Base-by-base conservation (phyloP, 1,284 basidiomycete genomes). In the Ganoderma multipileum region DNA sequence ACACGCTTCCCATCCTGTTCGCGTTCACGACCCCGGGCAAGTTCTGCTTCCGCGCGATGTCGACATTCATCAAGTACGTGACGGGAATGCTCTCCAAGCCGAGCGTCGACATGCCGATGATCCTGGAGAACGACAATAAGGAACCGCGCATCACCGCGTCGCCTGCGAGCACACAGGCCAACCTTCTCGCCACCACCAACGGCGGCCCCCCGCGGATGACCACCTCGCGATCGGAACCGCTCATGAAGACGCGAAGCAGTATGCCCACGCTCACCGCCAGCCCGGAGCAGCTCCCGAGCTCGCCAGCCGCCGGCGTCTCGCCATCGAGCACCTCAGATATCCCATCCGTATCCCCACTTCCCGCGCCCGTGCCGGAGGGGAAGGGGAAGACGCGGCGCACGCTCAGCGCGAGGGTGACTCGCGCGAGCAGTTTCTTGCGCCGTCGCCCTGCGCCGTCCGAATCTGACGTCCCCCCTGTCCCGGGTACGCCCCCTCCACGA, bases 1-100 rank as follows among this genome's bases (percentile, higher is more conserved):
- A 94, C 77, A 85, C 91, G 64, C 82, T 96, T 12, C 94, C 95
- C 0, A 83, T 93, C 23, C 82, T 96, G 2, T 95, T 96, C 77
- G 87, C 92, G 0, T 95, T 96, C 82, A 92, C 93, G 2, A 93
- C 89, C 0, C 92, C 94, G 2, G 92, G 86, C 20, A 95, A 94
- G 76, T 95, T 86, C 75, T 94, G 92, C 76, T 91, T 88, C 79
- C 86, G 92, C 52, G 88, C 89, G 0, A 90, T 93, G 61, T 90
- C 92, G 20, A 83, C 82, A 7, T 93, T 93, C 78, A 85, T 82
- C 72, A 91, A 87, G 74, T 82, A 89, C 64, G 86, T 91, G 23
- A 91, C 89, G 0, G 87, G 86, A 26, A 84, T 85, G 77, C 73
- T 74, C 16, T 72, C 77, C 0, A 39, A 57, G 36, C 68, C 69